Conservation (phyloP, 352 stramenopile genomes). For the Pythium angustatum region DNA sequence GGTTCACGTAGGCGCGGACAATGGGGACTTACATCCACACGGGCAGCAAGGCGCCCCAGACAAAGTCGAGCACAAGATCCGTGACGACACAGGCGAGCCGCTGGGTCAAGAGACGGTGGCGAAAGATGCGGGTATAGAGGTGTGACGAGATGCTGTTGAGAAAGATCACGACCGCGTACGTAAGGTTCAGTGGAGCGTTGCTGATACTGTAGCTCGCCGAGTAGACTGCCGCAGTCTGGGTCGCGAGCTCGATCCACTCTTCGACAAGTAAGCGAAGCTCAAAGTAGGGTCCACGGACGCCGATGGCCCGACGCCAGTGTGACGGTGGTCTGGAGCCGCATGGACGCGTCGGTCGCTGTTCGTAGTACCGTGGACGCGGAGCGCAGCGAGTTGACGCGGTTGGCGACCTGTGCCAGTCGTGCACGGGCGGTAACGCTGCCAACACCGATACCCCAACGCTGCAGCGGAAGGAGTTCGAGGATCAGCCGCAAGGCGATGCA, state of each 20-base stretch:
- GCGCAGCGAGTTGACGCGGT: no score
- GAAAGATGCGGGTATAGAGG: background rate
- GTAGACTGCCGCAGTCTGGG: slow-evolving; percentile 9
- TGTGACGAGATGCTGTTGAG: slow-evolving; percentile 8
- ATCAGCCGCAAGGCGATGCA: background rate
- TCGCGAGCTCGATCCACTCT: slow-evolving; percentile 5
- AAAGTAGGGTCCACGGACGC: slow-evolving; percentile 27
- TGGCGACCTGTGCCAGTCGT: no score
- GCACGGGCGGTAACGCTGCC: no score
- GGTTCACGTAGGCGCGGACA: background rate
- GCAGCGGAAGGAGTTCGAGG: background rate
- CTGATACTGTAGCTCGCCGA: slow-evolving; percentile 17
- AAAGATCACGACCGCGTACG: slow-evolving; percentile 16
- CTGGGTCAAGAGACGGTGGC: background rate
- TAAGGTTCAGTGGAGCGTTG: slow-evolving; percentile 15
- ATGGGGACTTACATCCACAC: slow-evolving; percentile 27
- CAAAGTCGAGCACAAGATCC: slow-evolving; percentile 18
- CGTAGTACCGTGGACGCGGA: no score
- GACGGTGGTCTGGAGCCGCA: background rate
- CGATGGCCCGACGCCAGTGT: background rate
- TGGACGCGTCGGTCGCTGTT: no score
- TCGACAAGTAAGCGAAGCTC: background rate
- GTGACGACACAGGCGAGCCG: slow-evolving; percentile 2
- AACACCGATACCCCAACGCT: background rate
- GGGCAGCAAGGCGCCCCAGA: slow-evolving; percentile 14